Base-by-base conservation (phyloP, 2,329 filamentous ascomycete species). In the Helminthosporium solani region DNA sequence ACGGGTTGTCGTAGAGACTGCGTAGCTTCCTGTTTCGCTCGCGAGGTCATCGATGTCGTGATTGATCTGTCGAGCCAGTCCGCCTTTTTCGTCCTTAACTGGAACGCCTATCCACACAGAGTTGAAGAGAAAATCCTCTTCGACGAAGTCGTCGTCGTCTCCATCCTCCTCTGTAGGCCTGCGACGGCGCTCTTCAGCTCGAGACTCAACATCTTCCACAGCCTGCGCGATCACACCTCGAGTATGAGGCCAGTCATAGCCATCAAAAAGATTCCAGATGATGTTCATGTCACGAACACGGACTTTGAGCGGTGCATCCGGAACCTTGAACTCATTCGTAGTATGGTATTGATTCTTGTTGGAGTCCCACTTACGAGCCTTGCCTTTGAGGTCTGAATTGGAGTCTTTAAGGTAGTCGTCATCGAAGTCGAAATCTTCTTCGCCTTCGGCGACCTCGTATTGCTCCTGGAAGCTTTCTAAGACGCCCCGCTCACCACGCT, bases 231-330 rank as follows among this genome's bases (percentile, higher is more conserved):
- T 96, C 3, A 86, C 83, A 52, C 94, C 87, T 34, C 92, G 82
- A 0, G 95, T 99, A 34, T 83, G 81, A 57, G 85, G 82, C 95
- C 95, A 99, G 70, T 99, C 95, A 66, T 96, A 99, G 1, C 94
- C 94, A 73, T 99, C 94, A 68, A 94, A 96, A 1, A 99, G 75
- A 63, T 99, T 95, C 94, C 94, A 99, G 49, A 97, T 96, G 41
- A 96, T 75, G 65, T 97, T 90, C 5, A 96, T 85, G 63, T 96
- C 90, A 20, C 88, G 85, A 14, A 97, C 80, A 4, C 84, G 83
- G 2, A 96, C 77, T 53, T 84, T 85, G 12, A 99, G 72, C 5
- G 92, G 89, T 51, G 86, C 88, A 42, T 77, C 78, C 31, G 78
- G 77, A 7, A 85, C 75, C 50, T 85, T 83, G 8, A 74, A 68